phyloP scores from a whole-genome alignment of 2,329 filamentous ascomycete genomes.

The Fusarium sp. region DNA sequence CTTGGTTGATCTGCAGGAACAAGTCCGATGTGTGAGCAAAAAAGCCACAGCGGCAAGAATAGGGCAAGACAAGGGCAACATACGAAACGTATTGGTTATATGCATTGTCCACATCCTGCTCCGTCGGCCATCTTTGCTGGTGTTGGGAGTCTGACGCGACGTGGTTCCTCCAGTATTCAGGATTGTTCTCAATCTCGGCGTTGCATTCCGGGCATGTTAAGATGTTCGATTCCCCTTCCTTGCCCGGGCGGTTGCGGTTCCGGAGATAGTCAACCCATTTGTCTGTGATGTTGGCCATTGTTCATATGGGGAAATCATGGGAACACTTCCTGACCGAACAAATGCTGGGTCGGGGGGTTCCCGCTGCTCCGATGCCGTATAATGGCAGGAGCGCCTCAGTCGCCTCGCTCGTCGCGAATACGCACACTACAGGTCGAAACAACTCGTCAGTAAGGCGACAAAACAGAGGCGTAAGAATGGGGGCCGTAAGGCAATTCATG shows the following conservation, averaged over 20 bases:
- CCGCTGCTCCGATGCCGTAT: too few species aligned
- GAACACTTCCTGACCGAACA: too few species aligned
- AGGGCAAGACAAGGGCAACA: neutral
- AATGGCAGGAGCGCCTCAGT: too few species aligned
- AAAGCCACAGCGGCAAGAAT: neutral
- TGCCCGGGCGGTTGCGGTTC: conserved; percentile 24
- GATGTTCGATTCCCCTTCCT: neutral
- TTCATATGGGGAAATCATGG: too few species aligned
- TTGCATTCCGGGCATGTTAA: conserved; percentile 35
- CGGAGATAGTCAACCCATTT: conserved; percentile 37
- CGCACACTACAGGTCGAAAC: too few species aligned
- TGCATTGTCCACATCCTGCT: conserved; percentile 43
- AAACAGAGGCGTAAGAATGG: too few species aligned
- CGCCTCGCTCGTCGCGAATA: too few species aligned
- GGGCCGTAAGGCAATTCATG: too few species aligned
- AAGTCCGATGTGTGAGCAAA: neutral
- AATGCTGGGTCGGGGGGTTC: too few species aligned
- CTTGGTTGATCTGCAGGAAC: neutral
- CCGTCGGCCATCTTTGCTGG: conserved; percentile 36
- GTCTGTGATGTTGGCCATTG: conserved; percentile 4
- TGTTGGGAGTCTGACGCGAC: conserved; percentile 26
- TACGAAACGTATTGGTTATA: conserved; percentile 40
- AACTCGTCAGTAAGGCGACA: too few species aligned
- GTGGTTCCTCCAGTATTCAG: conserved; percentile 46
- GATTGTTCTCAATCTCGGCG: conserved; percentile 35